A percentile compares a stretch with the other conserved stretches of the same genome.
Conservation (phyloP, 2,329 filamentous ascomycete species). For the Aotearoamyces nothofagi region DNA sequence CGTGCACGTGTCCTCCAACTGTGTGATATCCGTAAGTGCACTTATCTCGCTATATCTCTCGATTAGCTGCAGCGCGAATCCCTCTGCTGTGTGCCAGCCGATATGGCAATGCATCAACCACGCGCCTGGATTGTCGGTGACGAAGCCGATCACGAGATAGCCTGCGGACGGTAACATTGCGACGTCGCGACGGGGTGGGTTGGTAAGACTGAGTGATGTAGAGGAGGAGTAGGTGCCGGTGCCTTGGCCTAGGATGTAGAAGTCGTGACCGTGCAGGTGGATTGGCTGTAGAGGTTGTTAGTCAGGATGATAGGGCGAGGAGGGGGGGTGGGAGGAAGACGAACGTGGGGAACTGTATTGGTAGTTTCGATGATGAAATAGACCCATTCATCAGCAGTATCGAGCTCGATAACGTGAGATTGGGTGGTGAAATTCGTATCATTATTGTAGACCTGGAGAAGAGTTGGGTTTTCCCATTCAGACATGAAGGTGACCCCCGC, state of each 20-base stretch:
- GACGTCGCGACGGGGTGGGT: constrained; percentile 36
- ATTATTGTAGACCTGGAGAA: constrained; percentile 18
- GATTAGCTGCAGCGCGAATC: constrained; percentile 30
- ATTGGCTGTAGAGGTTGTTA: too few species aligned
- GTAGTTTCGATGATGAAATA: constrained; percentile 16
- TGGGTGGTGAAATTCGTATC: constrained; percentile 10
- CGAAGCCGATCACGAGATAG: constrained; percentile 17
- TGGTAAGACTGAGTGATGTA: constrained; percentile 19
- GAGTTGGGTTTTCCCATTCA: constrained; percentile 31
- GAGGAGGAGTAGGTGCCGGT: constrained; percentile 23
- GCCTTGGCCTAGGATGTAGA: constrained; percentile 29
- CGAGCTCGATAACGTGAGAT: constrained; percentile 12
- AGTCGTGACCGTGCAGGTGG: constrained; percentile 36
- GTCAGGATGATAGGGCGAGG: too few species aligned
- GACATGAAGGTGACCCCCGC: constrained; percentile 29
- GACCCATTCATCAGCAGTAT: constrained; percentile 15
- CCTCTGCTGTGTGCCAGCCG: constrained; percentile 1
- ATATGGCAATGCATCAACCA: constrained; percentile 20
- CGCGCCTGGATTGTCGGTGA: constrained; percentile 18
- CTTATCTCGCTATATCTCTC: constrained; percentile 15
- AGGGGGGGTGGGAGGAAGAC: too few species aligned
- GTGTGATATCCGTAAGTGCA: constrained; percentile 7
- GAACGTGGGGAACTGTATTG: constrained; percentile 7
- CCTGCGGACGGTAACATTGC: constrained; percentile 26
- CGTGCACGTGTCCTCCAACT: constrained; percentile 15